Evolutionary conservation across 2,329 filamentous ascomycete genomes (phyloP).

Genomic region (Microcyclosporella mali): DNA sequence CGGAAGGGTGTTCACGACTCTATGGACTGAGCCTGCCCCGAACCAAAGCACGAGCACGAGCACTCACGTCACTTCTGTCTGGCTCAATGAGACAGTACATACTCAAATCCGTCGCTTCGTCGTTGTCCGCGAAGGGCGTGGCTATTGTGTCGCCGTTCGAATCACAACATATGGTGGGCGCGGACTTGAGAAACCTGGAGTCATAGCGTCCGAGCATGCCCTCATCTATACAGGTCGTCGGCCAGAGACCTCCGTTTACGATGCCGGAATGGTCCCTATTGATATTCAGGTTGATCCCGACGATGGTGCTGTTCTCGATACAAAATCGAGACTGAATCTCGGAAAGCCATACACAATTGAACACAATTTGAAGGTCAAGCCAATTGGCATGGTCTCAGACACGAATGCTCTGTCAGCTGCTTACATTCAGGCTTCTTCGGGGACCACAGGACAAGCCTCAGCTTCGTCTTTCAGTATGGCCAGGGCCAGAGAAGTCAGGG

Average conservation of each 20-base stretch:
- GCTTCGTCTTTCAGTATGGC: not conserved
- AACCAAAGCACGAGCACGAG: too few species aligned
- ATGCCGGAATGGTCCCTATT: constrained; percentile 9
- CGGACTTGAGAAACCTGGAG: constrained; percentile 15
- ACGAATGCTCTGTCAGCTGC: not conserved
- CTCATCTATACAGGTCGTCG: constrained; percentile 22
- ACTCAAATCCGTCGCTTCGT: constrained; percentile 25
- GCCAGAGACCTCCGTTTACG: constrained; percentile 1
- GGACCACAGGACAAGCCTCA: not conserved
- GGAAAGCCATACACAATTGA: constrained; percentile 18
- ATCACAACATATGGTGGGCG: constrained; percentile 21
- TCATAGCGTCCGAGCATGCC: constrained; percentile 22
- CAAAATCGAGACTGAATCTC: constrained; percentile 5
- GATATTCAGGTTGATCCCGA: constrained; percentile 18
- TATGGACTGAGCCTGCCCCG: constrained; percentile 21
- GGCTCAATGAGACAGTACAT: constrained; percentile 12
- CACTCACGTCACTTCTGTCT: not conserved
- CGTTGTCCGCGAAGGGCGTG: constrained; percentile 15
- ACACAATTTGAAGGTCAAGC: constrained; percentile 21
- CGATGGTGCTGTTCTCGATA: constrained; percentile 5
- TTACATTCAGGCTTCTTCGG: not conserved
- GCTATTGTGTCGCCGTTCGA: constrained; percentile 19
- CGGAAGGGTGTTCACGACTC: constrained; percentile 18
- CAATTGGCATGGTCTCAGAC: constrained; percentile 16
- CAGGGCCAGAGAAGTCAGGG: not conserved